These are phyloP conservation scores for Choiromyces venosus DNA, from an alignment of 495 filamentous ascomycete species.

Conservation along the genomic window DNA sequence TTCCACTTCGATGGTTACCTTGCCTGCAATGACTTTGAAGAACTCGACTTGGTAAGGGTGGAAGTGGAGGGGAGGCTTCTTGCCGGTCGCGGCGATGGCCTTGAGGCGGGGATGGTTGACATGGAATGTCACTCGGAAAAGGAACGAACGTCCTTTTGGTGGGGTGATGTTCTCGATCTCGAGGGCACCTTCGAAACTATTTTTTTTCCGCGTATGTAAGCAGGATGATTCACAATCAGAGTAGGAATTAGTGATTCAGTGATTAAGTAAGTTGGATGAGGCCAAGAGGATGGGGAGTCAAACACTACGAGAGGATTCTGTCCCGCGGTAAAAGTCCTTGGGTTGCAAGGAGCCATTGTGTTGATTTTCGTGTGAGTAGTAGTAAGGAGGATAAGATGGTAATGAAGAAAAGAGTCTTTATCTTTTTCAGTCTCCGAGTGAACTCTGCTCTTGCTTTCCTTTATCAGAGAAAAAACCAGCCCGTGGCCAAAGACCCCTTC, in stretches of 20 bases:
- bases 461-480: neutral
- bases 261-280: neutral
- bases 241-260: neutral
- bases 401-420: neutral
- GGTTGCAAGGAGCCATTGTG: constrained; percentile 7
- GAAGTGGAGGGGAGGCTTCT: constrained; percentile 49
- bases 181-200: neutral
- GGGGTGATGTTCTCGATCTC: constrained; percentile 19
- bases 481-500: neutral
- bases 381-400: neutral
- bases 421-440: neutral
- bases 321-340: constrained; percentile 10
- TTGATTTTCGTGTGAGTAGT: neutral
- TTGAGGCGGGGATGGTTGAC: constrained; percentile 42
- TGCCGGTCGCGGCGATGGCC: constrained; percentile 27
- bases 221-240: neutral
- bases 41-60: constrained; percentile 49
- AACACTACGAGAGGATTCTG: constrained; percentile 14
- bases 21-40: constrained; percentile 44
- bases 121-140: constrained; percentile 45
- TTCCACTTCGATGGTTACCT: constrained; percentile 44
- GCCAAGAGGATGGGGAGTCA: neutral
- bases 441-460: neutral
- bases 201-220: neutral
- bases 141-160: constrained; percentile 42